A percentile compares a stretch with the other conserved stretches of the same genome.
Conservation (phyloP, 208 protist genomes). For the Histomonas meleagridis region DNA sequence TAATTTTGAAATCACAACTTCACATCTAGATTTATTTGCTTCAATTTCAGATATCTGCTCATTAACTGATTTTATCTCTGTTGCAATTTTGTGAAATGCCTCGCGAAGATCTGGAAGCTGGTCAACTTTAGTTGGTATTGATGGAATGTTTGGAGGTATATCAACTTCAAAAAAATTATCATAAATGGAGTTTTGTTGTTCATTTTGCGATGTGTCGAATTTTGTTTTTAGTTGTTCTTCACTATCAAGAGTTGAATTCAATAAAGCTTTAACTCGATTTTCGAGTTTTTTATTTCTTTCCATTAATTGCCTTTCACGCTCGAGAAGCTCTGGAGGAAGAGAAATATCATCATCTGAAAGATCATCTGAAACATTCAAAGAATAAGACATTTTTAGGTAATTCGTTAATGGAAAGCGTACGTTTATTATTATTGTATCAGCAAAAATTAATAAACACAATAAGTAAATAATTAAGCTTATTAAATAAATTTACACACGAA, state of each 20-base stretch:
- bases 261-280: neutral
- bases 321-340: neutral
- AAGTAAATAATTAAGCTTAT: no score
- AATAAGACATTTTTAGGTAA: no score
- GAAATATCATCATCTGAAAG: neutral
- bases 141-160: neutral
- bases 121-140: neutral
- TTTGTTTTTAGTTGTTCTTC: neutral
- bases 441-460: no score
- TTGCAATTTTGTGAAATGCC: neutral
- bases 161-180: constrained; percentile 1
- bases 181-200: no score
- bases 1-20: neutral
- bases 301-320: neutral
- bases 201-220: no score
- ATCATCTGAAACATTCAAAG: no score
- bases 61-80: neutral
- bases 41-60: neutral
- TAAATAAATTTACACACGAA: no score
- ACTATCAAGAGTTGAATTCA: neutral
- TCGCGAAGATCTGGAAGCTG: neutral
- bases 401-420: no score
- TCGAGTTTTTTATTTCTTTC: neutral
- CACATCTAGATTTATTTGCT: neutral
- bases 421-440: no score